These are phyloP conservation scores for Polygonum maritimum DNA, from an alignment of 148 eudicot genomes.

Conservation along the genomic window DNA sequence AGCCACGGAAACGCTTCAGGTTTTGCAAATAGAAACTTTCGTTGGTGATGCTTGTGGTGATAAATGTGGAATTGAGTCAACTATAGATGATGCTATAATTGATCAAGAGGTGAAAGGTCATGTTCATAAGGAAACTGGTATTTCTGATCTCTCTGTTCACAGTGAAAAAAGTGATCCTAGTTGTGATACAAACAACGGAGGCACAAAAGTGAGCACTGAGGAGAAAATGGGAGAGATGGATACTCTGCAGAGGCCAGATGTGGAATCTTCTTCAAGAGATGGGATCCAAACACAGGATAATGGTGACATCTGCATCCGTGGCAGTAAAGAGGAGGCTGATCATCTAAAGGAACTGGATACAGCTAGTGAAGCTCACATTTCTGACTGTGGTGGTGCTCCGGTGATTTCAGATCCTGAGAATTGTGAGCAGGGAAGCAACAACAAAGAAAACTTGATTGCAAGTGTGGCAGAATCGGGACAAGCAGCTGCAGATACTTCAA, in stretches of 20 bases:
- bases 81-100: slow-evolving; percentile 10
- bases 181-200: background rate
- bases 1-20: slow-evolving; percentile 6
- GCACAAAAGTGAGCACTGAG: background rate
- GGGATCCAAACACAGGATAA: background rate
- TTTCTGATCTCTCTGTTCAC: slow-evolving; percentile 4
- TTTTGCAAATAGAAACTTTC: slow-evolving; percentile 6
- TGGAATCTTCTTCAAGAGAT: background rate
- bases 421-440: slow-evolving; percentile 5
- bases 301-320: background rate
- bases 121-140: slow-evolving; percentile 6
- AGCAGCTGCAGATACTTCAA: background rate
- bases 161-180: background rate
- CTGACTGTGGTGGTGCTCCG: background rate
- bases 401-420: slow-evolving; percentile 4
- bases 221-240: background rate
- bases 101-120: slow-evolving; percentile 14
- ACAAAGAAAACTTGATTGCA: background rate
- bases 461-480: background rate
- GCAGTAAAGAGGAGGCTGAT: background rate
- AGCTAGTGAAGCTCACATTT: no score
- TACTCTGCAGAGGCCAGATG: background rate
- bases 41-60: slow-evolving; percentile 5
- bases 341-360: background rate
- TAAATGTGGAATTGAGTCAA: background rate